Conservation (phyloP, 2,329 filamentous ascomycete species). For the Fusarium nematophilum region DNA sequence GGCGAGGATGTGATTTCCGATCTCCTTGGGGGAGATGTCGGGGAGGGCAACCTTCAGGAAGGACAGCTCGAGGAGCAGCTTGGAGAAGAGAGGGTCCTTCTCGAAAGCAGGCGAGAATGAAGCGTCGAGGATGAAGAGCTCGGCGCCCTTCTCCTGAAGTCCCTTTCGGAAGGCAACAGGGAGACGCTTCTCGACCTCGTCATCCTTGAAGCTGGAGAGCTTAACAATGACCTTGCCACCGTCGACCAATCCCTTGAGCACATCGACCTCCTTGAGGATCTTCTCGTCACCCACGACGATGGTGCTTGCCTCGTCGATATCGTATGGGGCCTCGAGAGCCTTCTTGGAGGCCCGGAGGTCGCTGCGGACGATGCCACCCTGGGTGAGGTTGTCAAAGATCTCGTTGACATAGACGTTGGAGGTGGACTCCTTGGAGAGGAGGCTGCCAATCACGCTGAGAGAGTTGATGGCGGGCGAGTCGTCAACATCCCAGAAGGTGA, state of each 20-base stretch:
- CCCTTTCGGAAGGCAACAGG: slow-evolving; percentile 76
- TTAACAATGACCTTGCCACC: slow-evolving; percentile 80
- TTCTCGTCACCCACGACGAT: slow-evolving; percentile 82
- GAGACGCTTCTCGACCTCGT: slow-evolving; percentile 90
- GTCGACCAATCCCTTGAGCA: slow-evolving; percentile 76
- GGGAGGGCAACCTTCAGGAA: slow-evolving; percentile 84
- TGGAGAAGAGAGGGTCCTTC: slow-evolving; percentile 71
- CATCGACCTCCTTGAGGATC: slow-evolving; percentile 81
- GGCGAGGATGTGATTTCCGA: slow-evolving; percentile 73
- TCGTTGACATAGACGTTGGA: slow-evolving; percentile 71
- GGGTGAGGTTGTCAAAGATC: slow-evolving; percentile 72
- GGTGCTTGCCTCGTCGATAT: slow-evolving; percentile 82
- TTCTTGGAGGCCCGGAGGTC: slow-evolving; percentile 88
- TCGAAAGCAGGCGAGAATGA: slow-evolving; percentile 75
- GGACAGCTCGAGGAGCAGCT: slow-evolving; percentile 79
- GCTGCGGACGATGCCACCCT: slow-evolving; percentile 83
- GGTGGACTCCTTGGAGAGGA: slow-evolving; percentile 79
- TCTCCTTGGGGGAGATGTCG: slow-evolving; percentile 68
- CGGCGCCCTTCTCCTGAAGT: slow-evolving; percentile 75
- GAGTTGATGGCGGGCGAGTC: slow-evolving; percentile 74
- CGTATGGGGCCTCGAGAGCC: slow-evolving; percentile 85
- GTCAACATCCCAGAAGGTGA: slow-evolving; percentile 93
- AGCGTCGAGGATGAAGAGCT: slow-evolving; percentile 81
- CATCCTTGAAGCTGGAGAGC: slow-evolving; percentile 83
- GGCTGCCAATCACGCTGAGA: slow-evolving; percentile 67